Percentiles rank a stretch among this genome's conserved stretches.
These are phyloP conservation scores for Anastatica hierochuntica DNA, from an alignment of 345 rosid genomes.

Conservation along the genomic window DNA sequence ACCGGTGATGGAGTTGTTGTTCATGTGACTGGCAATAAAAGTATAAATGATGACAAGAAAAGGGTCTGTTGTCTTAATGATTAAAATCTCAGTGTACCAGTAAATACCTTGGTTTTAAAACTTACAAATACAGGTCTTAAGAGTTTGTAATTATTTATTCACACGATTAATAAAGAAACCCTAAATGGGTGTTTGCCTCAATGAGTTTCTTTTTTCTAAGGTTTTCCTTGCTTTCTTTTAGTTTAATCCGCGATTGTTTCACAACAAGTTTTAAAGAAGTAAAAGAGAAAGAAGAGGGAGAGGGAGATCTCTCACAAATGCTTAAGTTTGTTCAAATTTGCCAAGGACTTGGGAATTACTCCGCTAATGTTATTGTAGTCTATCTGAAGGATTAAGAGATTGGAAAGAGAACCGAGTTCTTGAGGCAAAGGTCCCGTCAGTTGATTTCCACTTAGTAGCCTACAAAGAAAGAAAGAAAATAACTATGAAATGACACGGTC, in stretches of 20 bases:
- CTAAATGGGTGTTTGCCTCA: no score
- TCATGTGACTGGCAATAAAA: conserved; percentile 33
- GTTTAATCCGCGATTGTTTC: no score
- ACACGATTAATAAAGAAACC: no score
- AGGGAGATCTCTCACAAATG: conserved; percentile 39
- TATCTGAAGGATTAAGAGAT: conserved; percentile 30
- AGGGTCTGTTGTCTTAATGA: no score
- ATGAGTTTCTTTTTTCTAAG: no score
- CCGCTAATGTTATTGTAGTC: conserved; percentile 33
- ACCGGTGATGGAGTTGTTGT: conserved; percentile 45
- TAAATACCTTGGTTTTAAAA: no score
- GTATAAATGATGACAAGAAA: not conserved
- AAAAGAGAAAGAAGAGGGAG: not conserved
- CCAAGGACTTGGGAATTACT: conserved; percentile 31
- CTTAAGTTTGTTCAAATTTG: conserved; percentile 20
- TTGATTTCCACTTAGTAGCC: conserved; percentile 43
- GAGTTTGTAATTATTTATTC: no score
- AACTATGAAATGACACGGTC: not conserved
- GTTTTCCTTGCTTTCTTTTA: no score
- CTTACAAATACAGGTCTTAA: no score
- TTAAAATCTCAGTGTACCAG: no score
- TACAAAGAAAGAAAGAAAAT: not conserved
- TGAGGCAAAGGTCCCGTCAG: conserved; percentile 35
- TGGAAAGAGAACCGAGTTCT: conserved; percentile 38
- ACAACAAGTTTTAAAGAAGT: no score